These are phyloP conservation scores for Sporisorium exsertum DNA, from an alignment of 1,284 basidiomycete genomes.

Conservation along the genomic window DNA sequence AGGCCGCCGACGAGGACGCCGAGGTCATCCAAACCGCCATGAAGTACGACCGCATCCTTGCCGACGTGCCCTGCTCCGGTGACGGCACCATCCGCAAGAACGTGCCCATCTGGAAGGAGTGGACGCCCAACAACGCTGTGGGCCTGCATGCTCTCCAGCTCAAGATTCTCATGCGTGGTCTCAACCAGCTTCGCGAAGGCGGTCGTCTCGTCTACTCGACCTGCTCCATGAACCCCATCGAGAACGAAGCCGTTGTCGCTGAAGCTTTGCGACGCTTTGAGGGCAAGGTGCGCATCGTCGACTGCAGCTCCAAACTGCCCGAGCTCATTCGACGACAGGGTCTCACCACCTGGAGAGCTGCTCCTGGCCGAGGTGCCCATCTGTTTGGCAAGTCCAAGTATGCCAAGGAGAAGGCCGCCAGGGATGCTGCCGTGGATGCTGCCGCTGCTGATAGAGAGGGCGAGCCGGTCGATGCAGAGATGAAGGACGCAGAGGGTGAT, in stretches of 20 bases:
- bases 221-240: conserved; percentile 95
- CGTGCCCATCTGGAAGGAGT: conserved; percentile 91
- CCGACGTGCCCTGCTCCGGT: conserved; percentile 97
- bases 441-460: conserved; percentile 29
- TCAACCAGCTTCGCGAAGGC: conserved; percentile 85
- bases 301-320: conserved; percentile 80
- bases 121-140: conserved; percentile 89
- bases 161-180: conserved; percentile 89
- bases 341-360: conserved; percentile 65
- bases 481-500: conserved; percentile 48
- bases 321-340: conserved; percentile 76
- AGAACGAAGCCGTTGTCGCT: conserved; percentile 96
- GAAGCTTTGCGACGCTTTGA: conserved; percentile 72
- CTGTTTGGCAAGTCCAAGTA: conserved; percentile 54
- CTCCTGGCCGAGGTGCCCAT: conserved; percentile 59
- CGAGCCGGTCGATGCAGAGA: conserved; percentile 33
- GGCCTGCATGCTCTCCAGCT: conserved; percentile 92
- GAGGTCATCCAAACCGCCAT: conserved; percentile 72
- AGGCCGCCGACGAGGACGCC: conserved; percentile 33
- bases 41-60: conserved; percentile 91
- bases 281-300: conserved; percentile 82
- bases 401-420: conserved; percentile 35
- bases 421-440: conserved; percentile 21
- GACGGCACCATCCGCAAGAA: conserved; percentile 98
- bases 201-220: conserved; percentile 97